phyloP scores from a whole-genome alignment of 768 basidiomycete genomes.

The Trametes elegans region DNA sequence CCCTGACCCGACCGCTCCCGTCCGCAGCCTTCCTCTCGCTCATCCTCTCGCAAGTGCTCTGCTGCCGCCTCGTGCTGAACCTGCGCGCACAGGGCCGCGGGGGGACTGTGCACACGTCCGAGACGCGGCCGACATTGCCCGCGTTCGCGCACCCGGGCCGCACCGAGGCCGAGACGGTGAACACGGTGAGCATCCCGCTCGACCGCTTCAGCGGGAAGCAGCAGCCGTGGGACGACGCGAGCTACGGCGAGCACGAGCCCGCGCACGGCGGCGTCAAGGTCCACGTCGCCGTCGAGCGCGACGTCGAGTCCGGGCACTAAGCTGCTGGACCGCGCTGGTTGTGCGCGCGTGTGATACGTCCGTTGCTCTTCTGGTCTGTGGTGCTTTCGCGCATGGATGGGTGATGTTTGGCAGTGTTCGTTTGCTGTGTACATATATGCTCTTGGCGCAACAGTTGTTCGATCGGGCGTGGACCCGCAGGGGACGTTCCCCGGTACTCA shows the following conservation, averaged over 20 bases:
- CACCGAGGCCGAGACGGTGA: background rate
- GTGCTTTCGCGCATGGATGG: no score
- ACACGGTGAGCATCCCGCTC: conserved; percentile 12
- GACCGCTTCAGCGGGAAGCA: conserved; percentile 5
- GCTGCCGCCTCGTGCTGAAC: conserved; percentile 12
- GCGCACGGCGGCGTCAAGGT: conserved; percentile 8
- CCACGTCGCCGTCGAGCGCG: conserved; percentile 2
- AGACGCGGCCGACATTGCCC: background rate
- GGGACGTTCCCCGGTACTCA: no score
- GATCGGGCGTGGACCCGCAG: no score
- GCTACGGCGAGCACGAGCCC: background rate
- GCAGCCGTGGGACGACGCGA: background rate
- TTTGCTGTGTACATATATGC: no score
- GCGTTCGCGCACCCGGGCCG: conserved; percentile 2
- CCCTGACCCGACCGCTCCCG: background rate
- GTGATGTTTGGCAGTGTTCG: no score
- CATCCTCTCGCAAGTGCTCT: conserved; percentile 10
- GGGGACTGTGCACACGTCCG: background rate
- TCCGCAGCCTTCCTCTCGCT: conserved; percentile 6
- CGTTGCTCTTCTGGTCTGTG: no score
- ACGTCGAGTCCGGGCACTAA: no score
- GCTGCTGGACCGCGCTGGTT: no score
- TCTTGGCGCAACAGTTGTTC: no score
- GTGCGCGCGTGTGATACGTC: no score
- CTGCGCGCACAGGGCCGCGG: conserved; percentile 1